These are phyloP conservation scores for Grammothele lineata DNA, from an alignment of 768 basidiomycete species.

Conservation along the genomic window DNA sequence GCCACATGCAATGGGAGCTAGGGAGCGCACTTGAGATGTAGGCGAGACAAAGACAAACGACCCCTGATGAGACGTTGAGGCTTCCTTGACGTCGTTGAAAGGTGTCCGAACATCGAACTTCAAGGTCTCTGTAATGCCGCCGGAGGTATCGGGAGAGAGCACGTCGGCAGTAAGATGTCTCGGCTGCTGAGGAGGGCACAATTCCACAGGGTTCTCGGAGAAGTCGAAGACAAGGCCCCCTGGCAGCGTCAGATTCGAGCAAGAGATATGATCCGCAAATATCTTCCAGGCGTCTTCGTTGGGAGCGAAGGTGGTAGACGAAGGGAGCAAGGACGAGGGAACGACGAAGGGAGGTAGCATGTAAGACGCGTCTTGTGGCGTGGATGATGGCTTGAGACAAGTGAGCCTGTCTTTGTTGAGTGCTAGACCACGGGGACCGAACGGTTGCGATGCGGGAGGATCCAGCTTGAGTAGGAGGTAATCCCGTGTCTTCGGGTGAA, in stretches of 20 bases:
- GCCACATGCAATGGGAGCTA: background rate
- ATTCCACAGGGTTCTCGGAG: no score
- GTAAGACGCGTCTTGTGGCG: slow-evolving; percentile 39
- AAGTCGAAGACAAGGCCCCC: slow-evolving; percentile 35
- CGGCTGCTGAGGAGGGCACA: no score
- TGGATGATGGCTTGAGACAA: slow-evolving; percentile 26
- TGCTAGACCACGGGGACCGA: slow-evolving; percentile 38
- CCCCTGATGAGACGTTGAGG: no score
- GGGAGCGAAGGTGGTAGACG: slow-evolving; percentile 10
- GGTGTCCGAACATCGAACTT: no score
- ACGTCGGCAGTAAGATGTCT: no score
- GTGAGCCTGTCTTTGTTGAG: slow-evolving; percentile 7
- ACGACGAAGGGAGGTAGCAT: slow-evolving; percentile 61
- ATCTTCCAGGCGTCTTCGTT: slow-evolving; percentile 23
- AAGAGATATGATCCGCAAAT: slow-evolving; percentile 25
- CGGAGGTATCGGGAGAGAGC: no score
- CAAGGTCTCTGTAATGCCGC: no score
- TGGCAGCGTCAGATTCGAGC: slow-evolving; percentile 25
- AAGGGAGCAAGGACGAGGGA: slow-evolving; percentile 27
- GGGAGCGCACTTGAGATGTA: background rate
- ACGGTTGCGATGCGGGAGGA: slow-evolving; percentile 29
- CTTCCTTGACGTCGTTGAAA: no score
- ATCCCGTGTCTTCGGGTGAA: slow-evolving; percentile 30
- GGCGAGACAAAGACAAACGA: background rate
- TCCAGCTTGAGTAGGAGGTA: slow-evolving; percentile 38